Evolutionary conservation across 805 yeast species (phyloP).

Genomic region (Candida patagonica): DNA sequence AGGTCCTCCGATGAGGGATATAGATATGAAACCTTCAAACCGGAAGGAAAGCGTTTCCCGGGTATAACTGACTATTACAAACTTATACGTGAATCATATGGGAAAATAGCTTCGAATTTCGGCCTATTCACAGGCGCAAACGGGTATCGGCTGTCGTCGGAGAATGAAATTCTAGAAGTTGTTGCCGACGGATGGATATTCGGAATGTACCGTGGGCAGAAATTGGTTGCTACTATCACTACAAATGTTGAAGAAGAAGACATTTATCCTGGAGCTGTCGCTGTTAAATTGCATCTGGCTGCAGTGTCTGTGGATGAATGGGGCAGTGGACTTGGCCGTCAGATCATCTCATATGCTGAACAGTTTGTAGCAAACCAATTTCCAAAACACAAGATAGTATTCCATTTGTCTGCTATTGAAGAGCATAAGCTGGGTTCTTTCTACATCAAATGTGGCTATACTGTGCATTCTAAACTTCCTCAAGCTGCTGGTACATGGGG

Average conservation of each 20-base stretch:
- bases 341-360: not conserved
- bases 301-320: not conserved
- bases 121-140: not conserved
- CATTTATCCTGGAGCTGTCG: not conserved
- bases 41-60: not conserved
- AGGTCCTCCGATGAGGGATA: no score
- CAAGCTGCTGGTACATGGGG: not conserved
- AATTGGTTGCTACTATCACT: conserved; percentile 1
- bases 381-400: not conserved
- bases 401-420: not conserved
- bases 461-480: not conserved
- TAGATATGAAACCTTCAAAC: not conserved
- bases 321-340: not conserved
- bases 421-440: conserved; percentile 2
- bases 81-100: not conserved
- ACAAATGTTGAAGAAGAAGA: not conserved
- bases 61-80: not conserved
- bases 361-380: not conserved
- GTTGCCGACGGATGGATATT: conserved; percentile 2
- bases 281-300: not conserved
- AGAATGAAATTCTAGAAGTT: not conserved
- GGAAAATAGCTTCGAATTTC: not conserved
- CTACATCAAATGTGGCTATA: not conserved
- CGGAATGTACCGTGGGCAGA: not conserved
- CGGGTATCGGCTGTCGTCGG: not conserved